A percentile compares a stretch with the other conserved stretches of the same genome.
phyloP scores from a whole-genome alignment of 1,284 basidiomycete species.

The Ustilago trichophora region DNA sequence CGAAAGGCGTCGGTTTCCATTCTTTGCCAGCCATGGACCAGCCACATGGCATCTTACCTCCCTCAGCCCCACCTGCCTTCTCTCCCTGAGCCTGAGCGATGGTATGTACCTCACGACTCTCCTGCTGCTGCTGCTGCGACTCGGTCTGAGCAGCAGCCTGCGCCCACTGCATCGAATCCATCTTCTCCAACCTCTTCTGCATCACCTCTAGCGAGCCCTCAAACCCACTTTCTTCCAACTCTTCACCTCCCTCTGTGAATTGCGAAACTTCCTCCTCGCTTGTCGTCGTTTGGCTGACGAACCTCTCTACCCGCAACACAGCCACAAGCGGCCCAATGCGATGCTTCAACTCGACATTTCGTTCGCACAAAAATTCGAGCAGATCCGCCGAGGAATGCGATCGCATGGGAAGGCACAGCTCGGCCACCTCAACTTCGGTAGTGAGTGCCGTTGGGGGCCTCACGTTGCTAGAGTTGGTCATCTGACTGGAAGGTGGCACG shows the following conservation, averaged over 20 bases:
- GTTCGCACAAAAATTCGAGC: conserved; percentile 17
- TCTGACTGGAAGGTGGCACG: conserved; percentile 7
- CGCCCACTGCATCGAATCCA: no score
- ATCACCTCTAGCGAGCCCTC: conserved; percentile 18
- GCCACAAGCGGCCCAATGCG: conserved; percentile 12
- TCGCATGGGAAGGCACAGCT: conserved; percentile 16
- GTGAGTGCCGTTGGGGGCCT: conserved; percentile 7
- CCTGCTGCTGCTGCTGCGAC: no score
- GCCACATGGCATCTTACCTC: conserved; percentile 25
- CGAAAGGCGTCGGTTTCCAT: conserved; percentile 32
- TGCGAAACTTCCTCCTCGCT: no score
- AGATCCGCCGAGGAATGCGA: background rate
- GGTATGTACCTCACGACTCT: no score
- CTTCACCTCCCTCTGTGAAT: background rate
- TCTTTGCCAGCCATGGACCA: background rate
- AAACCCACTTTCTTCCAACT: conserved; percentile 9
- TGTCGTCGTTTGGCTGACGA: conserved; percentile 1
- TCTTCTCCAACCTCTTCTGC: conserved; percentile 9
- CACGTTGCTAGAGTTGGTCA: background rate
- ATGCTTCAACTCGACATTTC: conserved; percentile 7
- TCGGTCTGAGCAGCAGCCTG: no score
- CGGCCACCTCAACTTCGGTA: conserved; percentile 13
- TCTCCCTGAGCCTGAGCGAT: no score
- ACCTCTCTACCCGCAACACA: conserved; percentile 6
- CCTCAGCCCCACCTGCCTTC: no score